Evolutionary conservation across 2,329 filamentous ascomycete genomes (phyloP).

Genomic region (Penicillium fuscoglaucum): DNA sequence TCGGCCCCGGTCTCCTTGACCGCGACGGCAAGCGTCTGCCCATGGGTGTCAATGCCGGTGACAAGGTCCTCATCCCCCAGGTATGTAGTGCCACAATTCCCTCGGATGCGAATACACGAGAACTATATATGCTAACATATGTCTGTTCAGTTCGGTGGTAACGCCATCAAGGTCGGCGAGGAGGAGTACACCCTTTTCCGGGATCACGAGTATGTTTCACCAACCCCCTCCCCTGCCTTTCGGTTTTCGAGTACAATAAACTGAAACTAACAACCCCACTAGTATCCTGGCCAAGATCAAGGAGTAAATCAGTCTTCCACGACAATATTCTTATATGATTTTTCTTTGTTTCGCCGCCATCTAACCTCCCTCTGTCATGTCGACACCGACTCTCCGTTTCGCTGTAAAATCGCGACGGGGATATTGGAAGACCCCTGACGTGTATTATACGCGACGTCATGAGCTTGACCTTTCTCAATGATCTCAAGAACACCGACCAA

Average conservation of each 20-base stretch:
- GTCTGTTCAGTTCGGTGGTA: slow-evolving; percentile 74
- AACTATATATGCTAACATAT: slow-evolving; percentile 20
- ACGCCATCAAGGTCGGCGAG: slow-evolving; percentile 93
- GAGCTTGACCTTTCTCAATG: slow-evolving; percentile 28
- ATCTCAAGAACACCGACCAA: slow-evolving; percentile 24
- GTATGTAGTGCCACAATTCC: slow-evolving; percentile 53
- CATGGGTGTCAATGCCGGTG: slow-evolving; percentile 78
- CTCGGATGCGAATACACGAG: not conserved
- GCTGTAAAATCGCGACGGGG: slow-evolving; percentile 20
- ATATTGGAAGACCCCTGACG: slow-evolving; percentile 15
- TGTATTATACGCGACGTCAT: slow-evolving; percentile 40
- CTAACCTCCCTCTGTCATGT: slow-evolving; percentile 13
- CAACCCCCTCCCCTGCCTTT: not conserved
- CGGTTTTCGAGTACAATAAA: not conserved
- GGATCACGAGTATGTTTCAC: slow-evolving; percentile 84
- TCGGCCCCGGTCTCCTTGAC: slow-evolving; percentile 84
- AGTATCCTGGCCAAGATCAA: slow-evolving; percentile 99
- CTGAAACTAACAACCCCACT: slow-evolving; percentile 8
- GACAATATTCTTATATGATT: slow-evolving; percentile 11
- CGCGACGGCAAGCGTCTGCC: slow-evolving; percentile 85
- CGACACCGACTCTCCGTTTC: slow-evolving; percentile 2
- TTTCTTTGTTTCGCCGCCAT: slow-evolving; percentile 21
- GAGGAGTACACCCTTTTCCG: slow-evolving; percentile 96
- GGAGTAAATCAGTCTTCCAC: slow-evolving; percentile 63
- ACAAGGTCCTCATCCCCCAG: slow-evolving; percentile 94